Evolutionary conservation across 768 basidiomycete species (phyloP), one percentile per base, ranked within the genome.

Genomic region (Boletus reticuloceps): DNA sequence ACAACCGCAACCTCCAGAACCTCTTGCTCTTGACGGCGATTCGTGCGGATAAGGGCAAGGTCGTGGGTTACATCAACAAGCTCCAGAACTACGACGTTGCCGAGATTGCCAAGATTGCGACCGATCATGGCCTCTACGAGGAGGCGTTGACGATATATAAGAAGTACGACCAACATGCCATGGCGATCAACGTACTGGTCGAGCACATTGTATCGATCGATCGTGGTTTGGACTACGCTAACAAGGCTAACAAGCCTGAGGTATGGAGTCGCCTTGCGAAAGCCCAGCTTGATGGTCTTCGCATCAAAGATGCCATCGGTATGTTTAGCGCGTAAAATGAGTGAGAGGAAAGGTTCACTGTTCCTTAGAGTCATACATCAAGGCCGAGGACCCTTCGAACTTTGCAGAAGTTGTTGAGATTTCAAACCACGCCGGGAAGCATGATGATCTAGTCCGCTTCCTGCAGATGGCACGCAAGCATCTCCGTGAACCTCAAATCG

Each of bases 191-290:
- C 63, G 94, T 98, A 37, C 82, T 99, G 27, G 97, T 99, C 40
- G 97, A 99, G 71, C 96, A 98, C 69, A 92, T 99, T 59, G 96
- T 98, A 45, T 94, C 92, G 27, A 88, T 99, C 59, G 97, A 99
- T 67, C 93, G 97, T 66, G 97, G 94, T 53, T 79, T 93, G 61
- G 93, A 97, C 50, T 99, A 91, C 61, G 97, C 97, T 54, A 90
- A 83, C 77, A 98, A 97, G 79, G 89, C 98, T 73, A 92, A 98
- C 76, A 82, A 86, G 69, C 94, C 97, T 36, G 94, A 92, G 61
- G 96, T 98, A 16, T 99, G 97, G 97, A 94, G 91, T 62, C 76
- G 97, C 49, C 82, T 99, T 60, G 97, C 91, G n/a, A 99, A 99
- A 73, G 97, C 97, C 20, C 97, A 99, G 70, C 82, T 99, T 47